Evolutionary conservation across 768 basidiomycete species (phyloP).

Genomic region (Coprinellus micaceus): DNA sequence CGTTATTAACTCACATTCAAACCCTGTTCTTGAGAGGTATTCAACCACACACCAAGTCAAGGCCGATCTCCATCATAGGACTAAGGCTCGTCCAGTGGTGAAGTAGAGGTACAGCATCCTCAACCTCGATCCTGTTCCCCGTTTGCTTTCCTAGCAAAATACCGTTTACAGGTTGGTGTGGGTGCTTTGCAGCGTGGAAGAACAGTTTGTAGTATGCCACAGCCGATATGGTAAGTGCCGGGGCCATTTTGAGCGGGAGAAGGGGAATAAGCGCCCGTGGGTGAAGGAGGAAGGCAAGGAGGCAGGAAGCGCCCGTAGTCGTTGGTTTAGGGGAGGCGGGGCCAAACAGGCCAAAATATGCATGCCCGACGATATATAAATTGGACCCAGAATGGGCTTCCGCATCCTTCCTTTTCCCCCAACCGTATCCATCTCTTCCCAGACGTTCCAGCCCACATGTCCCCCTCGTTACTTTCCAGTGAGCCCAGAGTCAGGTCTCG

Average conservation of each 20-base stretch:
- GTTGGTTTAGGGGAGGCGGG: too few species aligned
- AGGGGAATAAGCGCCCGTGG: too few species aligned
- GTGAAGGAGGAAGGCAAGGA: too few species aligned
- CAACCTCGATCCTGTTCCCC: constrained; percentile 39
- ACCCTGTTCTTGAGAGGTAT: neutral
- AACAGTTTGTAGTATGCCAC: constrained; percentile 71
- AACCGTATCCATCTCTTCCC: too few species aligned
- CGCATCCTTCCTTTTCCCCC: too few species aligned
- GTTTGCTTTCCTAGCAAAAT: constrained; percentile 61
- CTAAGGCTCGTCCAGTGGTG: constrained; percentile 84
- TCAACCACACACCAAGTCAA: constrained; percentile 57
- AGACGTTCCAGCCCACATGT: too few species aligned
- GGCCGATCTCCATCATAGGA: constrained; percentile 83
- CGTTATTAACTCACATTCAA: neutral
- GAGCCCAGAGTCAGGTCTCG: too few species aligned
- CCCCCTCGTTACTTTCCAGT: too few species aligned
- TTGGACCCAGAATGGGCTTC: too few species aligned
- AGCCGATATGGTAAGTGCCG: constrained; percentile 52
- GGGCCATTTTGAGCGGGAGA: constrained; percentile 3
- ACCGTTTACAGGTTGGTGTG: constrained; percentile 71
- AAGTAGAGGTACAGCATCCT: constrained; percentile 71
- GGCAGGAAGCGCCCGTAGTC: too few species aligned
- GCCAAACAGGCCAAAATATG: too few species aligned
- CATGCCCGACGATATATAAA: too few species aligned
- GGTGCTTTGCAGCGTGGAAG: constrained; percentile 78